These are phyloP conservation scores for Salix suchowensis DNA, from an alignment of 345 rosid species.

Conservation along the genomic window DNA sequence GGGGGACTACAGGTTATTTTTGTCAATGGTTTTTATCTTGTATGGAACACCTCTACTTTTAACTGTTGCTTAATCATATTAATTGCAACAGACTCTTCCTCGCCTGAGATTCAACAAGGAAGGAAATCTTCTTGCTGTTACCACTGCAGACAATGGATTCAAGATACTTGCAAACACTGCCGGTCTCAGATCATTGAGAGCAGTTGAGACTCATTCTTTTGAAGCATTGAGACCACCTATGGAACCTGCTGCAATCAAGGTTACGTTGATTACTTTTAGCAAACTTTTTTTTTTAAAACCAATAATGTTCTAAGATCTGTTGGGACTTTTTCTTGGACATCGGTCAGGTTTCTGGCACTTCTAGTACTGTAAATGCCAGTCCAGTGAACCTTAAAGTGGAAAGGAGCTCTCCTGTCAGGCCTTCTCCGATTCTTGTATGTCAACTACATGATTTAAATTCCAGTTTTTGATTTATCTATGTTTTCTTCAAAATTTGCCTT, in stretches of 20 bases:
- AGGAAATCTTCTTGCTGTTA: conserved; percentile 86
- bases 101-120: conserved; percentile 79
- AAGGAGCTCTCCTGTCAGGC: conserved; percentile 77
- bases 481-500: background rate
- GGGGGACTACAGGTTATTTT: conserved; percentile 88
- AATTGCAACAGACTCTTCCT: conserved; percentile 56
- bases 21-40: conserved; percentile 14
- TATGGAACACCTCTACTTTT: background rate
- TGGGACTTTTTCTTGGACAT: conserved; percentile 7
- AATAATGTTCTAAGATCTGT: conserved; percentile 7
- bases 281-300: conserved; percentile 5
- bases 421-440: conserved; percentile 57
- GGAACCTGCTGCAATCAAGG: conserved; percentile 60
- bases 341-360: conserved; percentile 58
- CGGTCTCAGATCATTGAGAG: conserved; percentile 63
- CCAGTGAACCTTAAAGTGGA: conserved; percentile 71
- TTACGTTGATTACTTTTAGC: conserved; percentile 10
- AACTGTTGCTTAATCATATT: conserved; percentile 4
- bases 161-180: conserved; percentile 76
- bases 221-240: conserved; percentile 62
- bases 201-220: conserved; percentile 51
- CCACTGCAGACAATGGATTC: conserved; percentile 81
- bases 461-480: background rate
- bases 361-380: conserved; percentile 42
- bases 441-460: background rate